phyloP scores from a whole-genome alignment of 345 rosid species.

The Moricandia moricandioides region DNA sequence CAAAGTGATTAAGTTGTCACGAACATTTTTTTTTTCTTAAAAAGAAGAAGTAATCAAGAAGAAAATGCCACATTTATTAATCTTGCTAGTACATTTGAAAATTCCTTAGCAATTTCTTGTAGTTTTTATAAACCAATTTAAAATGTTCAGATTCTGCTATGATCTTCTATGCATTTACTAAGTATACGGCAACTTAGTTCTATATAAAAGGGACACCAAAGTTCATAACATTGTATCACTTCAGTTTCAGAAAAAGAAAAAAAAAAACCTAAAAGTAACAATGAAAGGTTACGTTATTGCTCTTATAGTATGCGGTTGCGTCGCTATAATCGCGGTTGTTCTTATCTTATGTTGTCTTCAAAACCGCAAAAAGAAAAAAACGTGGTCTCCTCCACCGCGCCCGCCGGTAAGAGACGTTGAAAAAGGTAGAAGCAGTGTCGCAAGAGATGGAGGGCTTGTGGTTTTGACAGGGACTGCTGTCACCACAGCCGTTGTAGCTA shows the following conservation, averaged over 20 bases:
- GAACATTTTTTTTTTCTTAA: neutral
- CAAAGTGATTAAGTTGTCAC: neutral
- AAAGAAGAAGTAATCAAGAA: neutral
- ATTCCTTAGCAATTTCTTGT: conserved; percentile 15
- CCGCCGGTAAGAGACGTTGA: conserved; percentile 21
- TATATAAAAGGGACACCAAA: conserved; percentile 1
- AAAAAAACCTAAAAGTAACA: neutral
- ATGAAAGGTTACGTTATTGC: conserved; percentile 25
- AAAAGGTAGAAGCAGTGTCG: conserved; percentile 8
- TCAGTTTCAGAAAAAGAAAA: neutral
- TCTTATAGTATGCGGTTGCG: conserved; percentile 24
- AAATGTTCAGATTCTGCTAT: neutral
- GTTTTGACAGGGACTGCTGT: conserved; percentile 15
- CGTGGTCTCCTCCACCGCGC: neutral
- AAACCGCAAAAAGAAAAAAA: conserved; percentile 1
- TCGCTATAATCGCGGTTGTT: neutral
- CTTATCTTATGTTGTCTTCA: conserved; percentile 10
- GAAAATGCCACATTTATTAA: conserved; percentile 1
- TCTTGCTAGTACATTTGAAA: neutral
- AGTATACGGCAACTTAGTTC: neutral
- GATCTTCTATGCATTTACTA: neutral
- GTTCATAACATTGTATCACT: neutral
- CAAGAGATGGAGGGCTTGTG: conserved; percentile 23
- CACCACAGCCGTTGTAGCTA: conserved; percentile 18
- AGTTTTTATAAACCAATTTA: neutral